phyloP scores from a whole-genome alignment of 1,284 basidiomycete species.

The Ceratobasidium sp. region DNA sequence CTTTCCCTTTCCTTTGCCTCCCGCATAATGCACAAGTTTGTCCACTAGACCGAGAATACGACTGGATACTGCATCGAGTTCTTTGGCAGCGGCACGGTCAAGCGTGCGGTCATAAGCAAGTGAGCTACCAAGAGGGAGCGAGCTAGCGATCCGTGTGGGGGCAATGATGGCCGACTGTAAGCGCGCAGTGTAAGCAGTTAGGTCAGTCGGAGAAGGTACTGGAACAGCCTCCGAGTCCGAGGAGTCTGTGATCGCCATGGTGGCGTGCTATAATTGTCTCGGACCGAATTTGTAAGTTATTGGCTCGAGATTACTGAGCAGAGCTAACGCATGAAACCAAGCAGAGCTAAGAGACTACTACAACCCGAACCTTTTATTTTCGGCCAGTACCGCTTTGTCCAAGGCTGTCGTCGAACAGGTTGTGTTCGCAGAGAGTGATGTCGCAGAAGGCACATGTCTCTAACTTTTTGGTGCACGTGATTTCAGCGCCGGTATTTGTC shows the following conservation, averaged over 20 bases:
- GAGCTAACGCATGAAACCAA: neutral
- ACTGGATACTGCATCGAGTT: slow-evolving; percentile 70
- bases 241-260: slow-evolving; percentile 9
- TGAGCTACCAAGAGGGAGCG: slow-evolving; percentile 60
- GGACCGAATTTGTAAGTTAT: neutral
- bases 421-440: neutral
- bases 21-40: slow-evolving; percentile 66
- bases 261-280: slow-evolving; percentile 10
- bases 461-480: slow-evolving; percentile 39
- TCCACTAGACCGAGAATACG: slow-evolving; percentile 72
- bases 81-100: slow-evolving; percentile 72
- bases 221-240: slow-evolving; percentile 28
- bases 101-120: slow-evolving; percentile 87
- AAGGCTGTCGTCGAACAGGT: neutral
- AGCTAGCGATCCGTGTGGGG: slow-evolving; percentile 24
- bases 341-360: neutral
- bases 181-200: slow-evolving; percentile 34
- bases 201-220: slow-evolving; percentile 37
- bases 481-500: slow-evolving; percentile 3
- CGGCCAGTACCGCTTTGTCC: neutral
- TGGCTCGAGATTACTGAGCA: neutral
- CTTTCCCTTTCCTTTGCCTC: slow-evolving; percentile 60
- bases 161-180: slow-evolving; percentile 42
- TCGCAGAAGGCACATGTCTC: too few species aligned
- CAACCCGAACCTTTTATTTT: neutral